A percentile compares a stretch with the other conserved stretches of the same genome.
Evolutionary conservation across 2,329 filamentous ascomycete species (phyloP).

Genomic region (Penicillium sp.): DNA sequence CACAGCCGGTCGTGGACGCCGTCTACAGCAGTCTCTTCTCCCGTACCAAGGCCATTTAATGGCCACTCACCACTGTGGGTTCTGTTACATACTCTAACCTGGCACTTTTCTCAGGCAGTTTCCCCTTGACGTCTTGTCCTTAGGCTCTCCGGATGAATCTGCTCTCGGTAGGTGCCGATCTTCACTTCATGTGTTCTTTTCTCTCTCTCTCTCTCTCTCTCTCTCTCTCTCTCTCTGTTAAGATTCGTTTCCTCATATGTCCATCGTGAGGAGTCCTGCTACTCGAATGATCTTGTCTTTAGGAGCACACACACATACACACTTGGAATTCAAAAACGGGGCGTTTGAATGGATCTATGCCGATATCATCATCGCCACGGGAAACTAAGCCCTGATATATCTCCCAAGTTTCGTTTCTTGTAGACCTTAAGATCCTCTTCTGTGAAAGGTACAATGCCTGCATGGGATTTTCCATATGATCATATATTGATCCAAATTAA

Average conservation of each 20-base stretch:
- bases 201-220: neutral
- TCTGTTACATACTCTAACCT: slow-evolving; percentile 37
- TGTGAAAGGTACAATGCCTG: neutral
- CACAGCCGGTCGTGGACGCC: slow-evolving; percentile 94
- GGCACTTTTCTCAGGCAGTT: slow-evolving; percentile 25
- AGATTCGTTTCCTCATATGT: slow-evolving; percentile 8
- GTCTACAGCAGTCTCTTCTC: slow-evolving; percentile 98
- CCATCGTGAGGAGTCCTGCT: slow-evolving; percentile 32
- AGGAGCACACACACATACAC: slow-evolving; percentile 21
- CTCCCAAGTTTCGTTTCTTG: neutral
- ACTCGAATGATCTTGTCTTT: slow-evolving; percentile 29
- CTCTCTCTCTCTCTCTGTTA: neutral
- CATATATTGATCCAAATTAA: neutral
- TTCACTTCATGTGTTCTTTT: slow-evolving; percentile 27
- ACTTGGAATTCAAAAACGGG: neutral
- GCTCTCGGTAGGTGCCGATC: slow-evolving; percentile 43
- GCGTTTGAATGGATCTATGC: slow-evolving; percentile 3
- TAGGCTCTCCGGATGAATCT: slow-evolving; percentile 36
- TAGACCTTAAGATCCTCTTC: neutral
- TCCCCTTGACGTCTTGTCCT: slow-evolving; percentile 23
- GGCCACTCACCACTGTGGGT: slow-evolving; percentile 22
- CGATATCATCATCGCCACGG: neutral
- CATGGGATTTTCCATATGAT: neutral
- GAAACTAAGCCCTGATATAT: neutral
- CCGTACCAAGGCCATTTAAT: slow-evolving; percentile 77